Evolutionary conservation across 163 green algal species (phyloP).

Genomic region (Scenedesmus sp.): DNA sequence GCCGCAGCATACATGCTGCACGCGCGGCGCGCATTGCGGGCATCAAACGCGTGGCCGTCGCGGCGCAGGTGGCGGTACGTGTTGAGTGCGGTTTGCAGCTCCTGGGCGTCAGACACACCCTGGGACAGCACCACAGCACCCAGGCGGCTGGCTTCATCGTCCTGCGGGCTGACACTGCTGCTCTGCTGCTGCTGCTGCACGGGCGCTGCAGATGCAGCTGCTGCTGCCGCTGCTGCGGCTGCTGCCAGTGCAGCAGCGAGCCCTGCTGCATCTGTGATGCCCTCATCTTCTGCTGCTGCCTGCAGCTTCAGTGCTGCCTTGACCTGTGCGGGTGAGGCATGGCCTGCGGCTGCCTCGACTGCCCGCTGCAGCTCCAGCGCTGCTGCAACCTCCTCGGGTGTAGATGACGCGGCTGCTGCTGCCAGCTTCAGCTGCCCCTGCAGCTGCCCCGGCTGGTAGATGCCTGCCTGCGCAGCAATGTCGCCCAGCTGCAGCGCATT

Average conservation of each 20-base stretch:
- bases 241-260: slow-evolving; percentile 21
- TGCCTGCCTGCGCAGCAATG: not conserved
- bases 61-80: slow-evolving; percentile 23
- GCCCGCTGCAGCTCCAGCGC: slow-evolving; percentile 25
- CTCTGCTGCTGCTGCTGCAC: not conserved
- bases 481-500: slow-evolving; percentile 32
- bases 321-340: slow-evolving; percentile 2
- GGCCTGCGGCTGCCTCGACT: slow-evolving; percentile 29
- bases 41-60: slow-evolving; percentile 31
- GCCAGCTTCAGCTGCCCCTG: slow-evolving; percentile 35
- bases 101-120: slow-evolving; percentile 9
- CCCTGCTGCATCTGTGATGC: slow-evolving; percentile 38
- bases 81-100: slow-evolving; percentile 17
- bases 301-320: slow-evolving; percentile 33
- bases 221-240: slow-evolving; percentile 14
- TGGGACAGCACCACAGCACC: not conserved
- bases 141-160: not conserved
- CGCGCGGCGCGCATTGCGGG: slow-evolving; percentile 24
- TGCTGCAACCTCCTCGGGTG: slow-evolving; percentile 28
- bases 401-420: slow-evolving; percentile 20
- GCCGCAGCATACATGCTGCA: slow-evolving; percentile 46
- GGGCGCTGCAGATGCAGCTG: not conserved
- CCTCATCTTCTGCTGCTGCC: slow-evolving; percentile 36
- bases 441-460: slow-evolving; percentile 2
- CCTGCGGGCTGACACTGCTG: not conserved